These are phyloP conservation scores for Penicillium sp. DNA, from an alignment of 2,329 filamentous ascomycete species.

Conservation along the genomic window DNA sequence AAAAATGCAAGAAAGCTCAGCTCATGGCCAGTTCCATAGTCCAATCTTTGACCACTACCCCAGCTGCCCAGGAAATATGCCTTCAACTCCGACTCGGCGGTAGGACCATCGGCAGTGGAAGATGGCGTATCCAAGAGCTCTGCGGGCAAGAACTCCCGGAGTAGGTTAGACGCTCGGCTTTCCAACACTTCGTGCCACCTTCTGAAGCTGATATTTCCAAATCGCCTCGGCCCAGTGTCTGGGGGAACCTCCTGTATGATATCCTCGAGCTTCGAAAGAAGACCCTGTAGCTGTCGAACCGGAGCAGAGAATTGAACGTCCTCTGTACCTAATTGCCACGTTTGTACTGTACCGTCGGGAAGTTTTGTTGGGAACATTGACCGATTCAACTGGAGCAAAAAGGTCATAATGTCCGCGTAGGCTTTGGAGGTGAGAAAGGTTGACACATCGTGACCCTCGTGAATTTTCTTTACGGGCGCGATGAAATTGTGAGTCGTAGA, in stretches of 20 bases:
- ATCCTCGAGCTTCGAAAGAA: conserved; percentile 63
- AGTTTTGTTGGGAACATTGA: conserved; percentile 71
- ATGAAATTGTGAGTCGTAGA: conserved; percentile 57
- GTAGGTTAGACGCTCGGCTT: conserved; percentile 55
- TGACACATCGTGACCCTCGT: conserved; percentile 77
- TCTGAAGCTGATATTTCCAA: conserved; percentile 88
- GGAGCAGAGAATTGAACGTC: conserved; percentile 53
- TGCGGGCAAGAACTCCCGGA: conserved; percentile 56
- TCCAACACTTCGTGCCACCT: conserved; percentile 74
- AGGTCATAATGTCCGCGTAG: conserved; percentile 82
- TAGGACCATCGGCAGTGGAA: conserved; percentile 33
- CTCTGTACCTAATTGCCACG: conserved; percentile 49
- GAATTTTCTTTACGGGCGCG: conserved; percentile 74
- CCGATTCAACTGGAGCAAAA: conserved; percentile 85
- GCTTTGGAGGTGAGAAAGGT: conserved; percentile 77
- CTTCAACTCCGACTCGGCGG: conserved; percentile 65
- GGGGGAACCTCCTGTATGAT: conserved; percentile 79
- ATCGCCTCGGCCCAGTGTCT: conserved; percentile 79
- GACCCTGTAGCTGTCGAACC: conserved; percentile 61
- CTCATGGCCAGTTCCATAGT: conserved; percentile 96
- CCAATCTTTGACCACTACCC: conserved; percentile 82
- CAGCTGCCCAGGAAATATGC: conserved; percentile 82
- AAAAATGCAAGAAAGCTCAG: conserved; percentile 92
- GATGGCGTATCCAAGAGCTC: conserved; percentile 42
- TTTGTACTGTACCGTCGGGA: conserved; percentile 40